Evolutionary conservation across 2,329 filamentous ascomycete genomes (phyloP), one percentile per base, ranked within the genome.

Genomic region (Colletotrichum sp.): DNA sequence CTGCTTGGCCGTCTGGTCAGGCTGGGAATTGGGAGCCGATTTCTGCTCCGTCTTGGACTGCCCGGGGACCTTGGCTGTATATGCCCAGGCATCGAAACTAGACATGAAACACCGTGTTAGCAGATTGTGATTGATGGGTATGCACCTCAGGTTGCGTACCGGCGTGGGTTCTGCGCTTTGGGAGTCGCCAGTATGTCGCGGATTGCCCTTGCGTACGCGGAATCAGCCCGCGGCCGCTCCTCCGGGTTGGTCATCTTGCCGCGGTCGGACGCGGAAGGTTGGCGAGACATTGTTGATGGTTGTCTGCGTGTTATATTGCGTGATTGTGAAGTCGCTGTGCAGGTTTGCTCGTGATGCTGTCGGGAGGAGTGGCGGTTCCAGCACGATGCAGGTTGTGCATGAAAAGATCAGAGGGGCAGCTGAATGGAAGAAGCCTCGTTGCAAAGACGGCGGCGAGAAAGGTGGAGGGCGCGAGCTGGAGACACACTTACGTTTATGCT

Each of bases 401-500:
- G 16, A 39, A 18, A 39, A 8, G 36, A 8, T 18, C 36, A 18
- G 36, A 36, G 16, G 8, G 15, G 36, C 36, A n/a, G 39, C 3
- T 49, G 18, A 49, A 18, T n/a, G 18, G 9, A 6, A 21, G 9
- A 49, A 49, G 39, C 18, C 39, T n/a, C 18, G 12, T n/a, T 49
- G 18, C 6, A 21, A 44, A 44, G 36, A n/a, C 16, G 8, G 36
- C 16, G 5, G 4, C 36, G 8, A n/a, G 16, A 44, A 44, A 44
- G 16, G 16, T n/a, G 36, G 36, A 44, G 10, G 36, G 36, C 8
- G 5, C 36, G 36, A 18, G 5, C 2, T 8, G 8, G 8, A 10
- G 8, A 18, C 16, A 1, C 0, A 18, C 5, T 18, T 44, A 5
- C 36, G 4, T 44, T 44, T 0, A 44, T 9, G 16, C 0, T 10